Evolutionary conservation across 805 yeast genomes (phyloP).

Genomic region (Sugiyamaella americana): DNA sequence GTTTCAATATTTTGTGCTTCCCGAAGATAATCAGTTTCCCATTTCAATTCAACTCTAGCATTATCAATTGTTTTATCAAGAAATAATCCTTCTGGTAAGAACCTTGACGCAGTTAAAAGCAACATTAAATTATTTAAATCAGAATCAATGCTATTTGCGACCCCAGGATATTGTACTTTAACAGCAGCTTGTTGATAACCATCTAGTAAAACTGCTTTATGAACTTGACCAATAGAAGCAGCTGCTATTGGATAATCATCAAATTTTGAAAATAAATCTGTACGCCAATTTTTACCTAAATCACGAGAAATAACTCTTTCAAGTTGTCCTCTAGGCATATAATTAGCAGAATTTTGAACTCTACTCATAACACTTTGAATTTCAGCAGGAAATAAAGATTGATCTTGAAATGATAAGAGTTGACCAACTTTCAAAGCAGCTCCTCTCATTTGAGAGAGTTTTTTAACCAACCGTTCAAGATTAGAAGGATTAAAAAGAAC

Average conservation of each 20-base stretch:
- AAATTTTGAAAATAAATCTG: constrained; percentile 58
- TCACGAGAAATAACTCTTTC: constrained; percentile 66
- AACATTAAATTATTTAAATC: constrained; percentile 81
- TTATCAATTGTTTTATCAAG: constrained; percentile 87
- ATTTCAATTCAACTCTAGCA: constrained; percentile 86
- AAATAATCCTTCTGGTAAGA: constrained; percentile 87
- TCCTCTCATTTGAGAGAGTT: constrained; percentile 94
- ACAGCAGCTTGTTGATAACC: constrained; percentile 73
- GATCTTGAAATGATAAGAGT: constrained; percentile 91
- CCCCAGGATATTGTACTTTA: constrained; percentile 97
- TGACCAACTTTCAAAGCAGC: constrained; percentile 98
- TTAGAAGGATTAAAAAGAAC: constrained; percentile 73
- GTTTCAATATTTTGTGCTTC: constrained; percentile 74
- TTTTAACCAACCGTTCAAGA: constrained; percentile 80
- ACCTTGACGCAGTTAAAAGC: constrained; percentile 76
- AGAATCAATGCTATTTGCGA: constrained; percentile 85
- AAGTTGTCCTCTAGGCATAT: constrained; percentile 91
- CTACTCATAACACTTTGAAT: constrained; percentile 71
- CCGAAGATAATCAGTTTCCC: constrained; percentile 95
- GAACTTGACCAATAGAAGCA: constrained; percentile 97
- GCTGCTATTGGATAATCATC: constrained; percentile 93
- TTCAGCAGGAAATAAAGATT: constrained; percentile 75
- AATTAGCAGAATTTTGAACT: constrained; percentile 92
- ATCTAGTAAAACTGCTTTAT: constrained; percentile 59
- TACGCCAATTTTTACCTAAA: constrained; percentile 76